A percentile compares a stretch with the other conserved stretches of the same genome.
phyloP scores from a whole-genome alignment of 768 basidiomycete genomes.

The Mycena belliarum region DNA sequence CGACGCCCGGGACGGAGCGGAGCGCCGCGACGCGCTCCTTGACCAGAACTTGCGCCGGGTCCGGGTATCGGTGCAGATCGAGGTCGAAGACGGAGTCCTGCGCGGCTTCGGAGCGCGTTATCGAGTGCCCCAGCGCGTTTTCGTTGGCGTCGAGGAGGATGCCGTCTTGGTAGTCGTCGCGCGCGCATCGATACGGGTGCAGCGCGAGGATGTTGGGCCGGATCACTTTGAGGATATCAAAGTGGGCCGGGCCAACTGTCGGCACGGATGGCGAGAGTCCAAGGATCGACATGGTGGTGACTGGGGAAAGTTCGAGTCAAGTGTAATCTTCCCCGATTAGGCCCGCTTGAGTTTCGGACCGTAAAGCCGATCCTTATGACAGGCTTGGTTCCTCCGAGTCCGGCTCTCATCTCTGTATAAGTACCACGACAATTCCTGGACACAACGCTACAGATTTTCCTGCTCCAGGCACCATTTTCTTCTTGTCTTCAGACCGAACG shows the following conservation, averaged over 20 bases:
- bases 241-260: constrained; percentile 70
- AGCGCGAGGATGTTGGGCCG: constrained; percentile 93
- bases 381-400: no score
- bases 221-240: constrained; percentile 80
- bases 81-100: constrained; percentile 40
- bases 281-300: constrained; percentile 56
- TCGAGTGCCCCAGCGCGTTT: constrained; percentile 89
- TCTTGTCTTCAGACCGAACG: no score
- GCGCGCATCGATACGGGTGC: constrained; percentile 91
- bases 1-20: constrained; percentile 60
- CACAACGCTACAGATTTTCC: no score
- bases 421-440: no score
- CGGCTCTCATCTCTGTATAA: no score
- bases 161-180: constrained; percentile 92
- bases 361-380: no score
- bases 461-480: no score
- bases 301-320: constrained; percentile 10
- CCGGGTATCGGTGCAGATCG: constrained; percentile 89
- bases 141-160: constrained; percentile 98
- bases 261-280: constrained; percentile 50
- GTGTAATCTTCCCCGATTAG: neutral
- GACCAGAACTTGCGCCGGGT: constrained; percentile 81
- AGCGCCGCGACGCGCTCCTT: constrained; percentile 75
- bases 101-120: constrained; percentile 40
- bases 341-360: no score